These are phyloP conservation scores for Cardamine chenopodiifolia DNA, from an alignment of 345 rosid species.

Conservation along the genomic window DNA sequence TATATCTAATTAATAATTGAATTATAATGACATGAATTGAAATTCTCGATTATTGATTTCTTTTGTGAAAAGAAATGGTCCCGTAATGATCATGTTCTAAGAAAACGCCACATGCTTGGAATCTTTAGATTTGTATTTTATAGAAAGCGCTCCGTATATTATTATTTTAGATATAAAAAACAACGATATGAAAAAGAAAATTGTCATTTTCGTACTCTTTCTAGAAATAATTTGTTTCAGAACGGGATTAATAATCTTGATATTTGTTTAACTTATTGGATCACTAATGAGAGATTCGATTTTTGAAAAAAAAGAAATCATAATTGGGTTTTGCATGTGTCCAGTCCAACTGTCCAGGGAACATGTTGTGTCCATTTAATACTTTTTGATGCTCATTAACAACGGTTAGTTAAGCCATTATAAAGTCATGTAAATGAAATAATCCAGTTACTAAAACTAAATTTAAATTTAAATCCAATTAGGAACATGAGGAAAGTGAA, in stretches of 20 bases:
- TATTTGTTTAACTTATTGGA: neutral
- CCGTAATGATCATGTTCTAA: slow-evolving; percentile 1
- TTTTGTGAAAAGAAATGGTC: neutral
- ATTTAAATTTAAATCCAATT: neutral
- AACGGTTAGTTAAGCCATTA: neutral
- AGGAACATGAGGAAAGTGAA: slow-evolving; percentile 81
- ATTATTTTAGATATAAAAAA: too few species aligned
- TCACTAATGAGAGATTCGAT: neutral
- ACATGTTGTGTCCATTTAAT: neutral
- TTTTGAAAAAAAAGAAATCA: neutral
- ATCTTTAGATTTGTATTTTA: slow-evolving; percentile 7
- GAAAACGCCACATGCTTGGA: neutral
- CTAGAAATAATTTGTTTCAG: neutral
- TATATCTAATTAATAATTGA: neutral
- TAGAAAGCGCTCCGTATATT: neutral
- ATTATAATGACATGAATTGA: neutral
- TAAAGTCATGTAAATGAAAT: neutral
- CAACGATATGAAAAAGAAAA: too few species aligned
- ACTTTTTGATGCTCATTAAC: neutral
- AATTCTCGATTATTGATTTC: neutral
- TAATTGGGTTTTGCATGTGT: slow-evolving; percentile 15
- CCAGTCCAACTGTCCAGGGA: slow-evolving; percentile 3
- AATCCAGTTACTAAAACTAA: neutral
- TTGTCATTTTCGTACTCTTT: too few species aligned
- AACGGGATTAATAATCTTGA: neutral